Evolutionary conservation across 1,139 yeast species (phyloP).

Genomic region (Yarrowia galli): DNA sequence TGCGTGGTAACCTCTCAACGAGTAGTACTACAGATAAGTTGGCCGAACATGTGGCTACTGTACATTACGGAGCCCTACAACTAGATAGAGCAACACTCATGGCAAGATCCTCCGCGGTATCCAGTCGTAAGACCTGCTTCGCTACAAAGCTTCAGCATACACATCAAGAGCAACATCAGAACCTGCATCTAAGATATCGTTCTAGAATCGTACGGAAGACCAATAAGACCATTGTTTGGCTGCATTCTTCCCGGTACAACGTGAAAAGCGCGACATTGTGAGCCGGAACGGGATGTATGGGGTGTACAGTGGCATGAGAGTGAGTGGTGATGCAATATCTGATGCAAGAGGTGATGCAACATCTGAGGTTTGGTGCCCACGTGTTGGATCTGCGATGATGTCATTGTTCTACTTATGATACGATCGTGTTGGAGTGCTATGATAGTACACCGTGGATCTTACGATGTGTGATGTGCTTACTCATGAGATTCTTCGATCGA

Average conservation of each 20-base stretch:
- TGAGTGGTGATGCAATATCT: too few species aligned
- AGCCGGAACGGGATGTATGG: neutral
- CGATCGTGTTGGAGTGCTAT: neutral
- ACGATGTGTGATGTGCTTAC: neutral
- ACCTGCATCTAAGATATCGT: constrained; percentile 6
- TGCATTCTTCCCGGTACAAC: neutral
- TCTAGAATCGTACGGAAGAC: constrained; percentile 3
- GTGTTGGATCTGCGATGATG: neutral
- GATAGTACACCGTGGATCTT: neutral
- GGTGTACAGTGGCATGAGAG: neutral
- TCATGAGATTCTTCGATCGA: neutral
- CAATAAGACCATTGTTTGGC: neutral
- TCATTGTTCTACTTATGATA: neutral
- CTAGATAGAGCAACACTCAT: too few species aligned
- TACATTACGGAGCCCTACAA: too few species aligned
- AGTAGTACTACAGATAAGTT: too few species aligned
- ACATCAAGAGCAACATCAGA: constrained; percentile 1
- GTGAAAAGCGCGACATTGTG: neutral
- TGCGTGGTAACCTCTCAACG: too few species aligned
- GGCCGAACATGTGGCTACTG: too few species aligned
- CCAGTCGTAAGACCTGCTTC: neutral
- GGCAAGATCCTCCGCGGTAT: too few species aligned
- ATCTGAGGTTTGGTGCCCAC: neutral
- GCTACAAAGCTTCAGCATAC: neutral
- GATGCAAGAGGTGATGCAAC: neutral